phyloP scores from a whole-genome alignment of 768 basidiomycete genomes.

The Lactarius hatsudake region DNA sequence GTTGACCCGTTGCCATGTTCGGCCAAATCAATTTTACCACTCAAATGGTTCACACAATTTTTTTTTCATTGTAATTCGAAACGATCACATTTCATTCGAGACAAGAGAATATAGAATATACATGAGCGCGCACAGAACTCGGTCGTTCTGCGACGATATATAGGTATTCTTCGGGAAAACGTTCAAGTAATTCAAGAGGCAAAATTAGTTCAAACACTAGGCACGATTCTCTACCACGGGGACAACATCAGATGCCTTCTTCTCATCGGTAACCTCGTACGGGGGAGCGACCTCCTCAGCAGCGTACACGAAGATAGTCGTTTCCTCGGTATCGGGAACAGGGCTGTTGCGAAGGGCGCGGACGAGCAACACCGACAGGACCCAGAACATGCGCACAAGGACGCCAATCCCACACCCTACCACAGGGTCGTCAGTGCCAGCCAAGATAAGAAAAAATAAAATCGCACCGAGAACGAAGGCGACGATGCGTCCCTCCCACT shows the following conservation, averaged over 20 bases:
- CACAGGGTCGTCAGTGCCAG: conserved; percentile 1
- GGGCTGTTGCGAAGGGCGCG: conserved; percentile 48
- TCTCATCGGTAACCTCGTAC: conserved; percentile 14
- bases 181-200: neutral
- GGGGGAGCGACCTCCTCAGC: conserved; percentile 19
- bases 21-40: neutral
- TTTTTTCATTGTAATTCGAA: neutral
- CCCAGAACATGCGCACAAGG: conserved; percentile 77
- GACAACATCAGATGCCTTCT: neutral
- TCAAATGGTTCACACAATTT: too few relatives aligned
- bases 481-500: conserved; percentile 81
- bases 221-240: neutral
- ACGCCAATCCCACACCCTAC: conserved; percentile 84
- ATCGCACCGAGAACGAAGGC: conserved; percentile 77
- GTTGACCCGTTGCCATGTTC: conserved; percentile 6
- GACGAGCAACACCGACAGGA: conserved; percentile 57
- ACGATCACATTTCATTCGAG: neutral
- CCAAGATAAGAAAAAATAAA: neutral
- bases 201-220: neutral
- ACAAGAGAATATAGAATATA: conserved; percentile 1
- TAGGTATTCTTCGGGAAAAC: neutral
- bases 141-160: neutral
- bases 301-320: conserved; percentile 9
- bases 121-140: neutral
- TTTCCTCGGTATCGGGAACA: conserved; percentile 40